phyloP scores from a whole-genome alignment of 768 basidiomycete species.

The Amanita exitialis region DNA sequence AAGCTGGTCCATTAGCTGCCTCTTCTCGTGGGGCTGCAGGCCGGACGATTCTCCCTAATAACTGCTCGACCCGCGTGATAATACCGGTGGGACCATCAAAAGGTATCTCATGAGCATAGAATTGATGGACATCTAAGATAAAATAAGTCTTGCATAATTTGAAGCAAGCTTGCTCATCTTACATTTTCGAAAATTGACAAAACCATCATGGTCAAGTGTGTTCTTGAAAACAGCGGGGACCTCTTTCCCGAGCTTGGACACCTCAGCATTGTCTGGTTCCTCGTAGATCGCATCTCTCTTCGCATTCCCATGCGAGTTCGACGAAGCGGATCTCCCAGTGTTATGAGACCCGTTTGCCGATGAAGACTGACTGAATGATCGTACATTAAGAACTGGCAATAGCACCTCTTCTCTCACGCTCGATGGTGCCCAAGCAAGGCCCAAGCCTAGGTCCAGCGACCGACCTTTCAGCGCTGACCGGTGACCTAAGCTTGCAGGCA shows the following conservation, averaged over 20 bases:
- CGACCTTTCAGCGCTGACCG: constrained; percentile 50
- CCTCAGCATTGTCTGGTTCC: constrained; percentile 13
- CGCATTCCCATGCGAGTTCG: constrained; percentile 11
- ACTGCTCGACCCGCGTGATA: constrained; percentile 48
- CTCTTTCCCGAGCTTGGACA: constrained; percentile 31
- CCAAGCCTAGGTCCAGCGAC: constrained; percentile 61
- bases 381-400: constrained; percentile 34
- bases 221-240: constrained; percentile 38
- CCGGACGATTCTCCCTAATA: constrained; percentile 42
- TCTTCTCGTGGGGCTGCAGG: constrained; percentile 37
- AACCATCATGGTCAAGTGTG: constrained; percentile 36
- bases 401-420: constrained; percentile 60
- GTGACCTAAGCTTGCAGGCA: constrained; percentile 23
- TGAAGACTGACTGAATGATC: constrained; percentile 23
- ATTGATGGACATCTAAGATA: constrained; percentile 56
- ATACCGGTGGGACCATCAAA: constrained; percentile 69
- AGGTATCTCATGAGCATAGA: constrained; percentile 65
- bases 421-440: constrained; percentile 64
- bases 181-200: constrained; percentile 56
- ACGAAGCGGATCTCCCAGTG: neutral
- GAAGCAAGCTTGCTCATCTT: constrained; percentile 17
- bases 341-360: constrained; percentile 8
- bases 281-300: constrained; percentile 13
- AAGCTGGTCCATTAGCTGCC: constrained; percentile 49
- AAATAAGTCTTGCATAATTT: constrained; percentile 9